phyloP scores from a whole-genome alignment of 176 grass and related monocot genomes.

The Bothriochloa decipiens region DNA sequence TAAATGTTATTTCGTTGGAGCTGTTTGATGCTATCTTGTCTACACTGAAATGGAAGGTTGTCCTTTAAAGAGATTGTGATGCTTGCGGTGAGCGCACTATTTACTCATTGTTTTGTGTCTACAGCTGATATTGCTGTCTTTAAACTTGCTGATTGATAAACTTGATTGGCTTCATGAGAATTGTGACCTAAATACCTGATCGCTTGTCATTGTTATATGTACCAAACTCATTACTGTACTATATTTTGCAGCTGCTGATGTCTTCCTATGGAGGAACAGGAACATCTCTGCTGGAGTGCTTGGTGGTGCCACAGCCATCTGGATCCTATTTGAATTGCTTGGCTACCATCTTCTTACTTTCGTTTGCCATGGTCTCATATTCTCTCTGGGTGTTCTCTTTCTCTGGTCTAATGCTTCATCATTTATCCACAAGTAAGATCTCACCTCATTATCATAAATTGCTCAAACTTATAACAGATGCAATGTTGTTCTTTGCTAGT shows the following conservation, averaged over 20 bases:
- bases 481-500: not conserved
- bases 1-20: not conserved
- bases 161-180: not conserved
- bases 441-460: not conserved
- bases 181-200: not conserved
- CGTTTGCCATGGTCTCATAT: slow-evolving; percentile 75
- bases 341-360: slow-evolving; percentile 89
- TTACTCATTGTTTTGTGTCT: not conserved
- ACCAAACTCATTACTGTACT: slow-evolving; percentile 12
- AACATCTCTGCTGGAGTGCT: slow-evolving; percentile 88
- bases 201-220: not conserved
- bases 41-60: not conserved
- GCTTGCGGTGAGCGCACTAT: not conserved
- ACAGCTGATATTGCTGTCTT: not conserved
- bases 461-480: not conserved
- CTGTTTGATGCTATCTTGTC: not conserved
- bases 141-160: not conserved
- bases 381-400: slow-evolving; percentile 80
- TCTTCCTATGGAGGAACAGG: slow-evolving; percentile 93
- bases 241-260: slow-evolving; percentile 84
- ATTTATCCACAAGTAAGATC: slow-evolving; percentile 81
- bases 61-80: not conserved
- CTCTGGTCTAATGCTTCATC: slow-evolving; percentile 86
- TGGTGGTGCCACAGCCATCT: slow-evolving; percentile 67
- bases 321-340: slow-evolving; percentile 84